Conservation (phyloP, 306 rosid species). For the Sesbania bispinosa region DNA sequence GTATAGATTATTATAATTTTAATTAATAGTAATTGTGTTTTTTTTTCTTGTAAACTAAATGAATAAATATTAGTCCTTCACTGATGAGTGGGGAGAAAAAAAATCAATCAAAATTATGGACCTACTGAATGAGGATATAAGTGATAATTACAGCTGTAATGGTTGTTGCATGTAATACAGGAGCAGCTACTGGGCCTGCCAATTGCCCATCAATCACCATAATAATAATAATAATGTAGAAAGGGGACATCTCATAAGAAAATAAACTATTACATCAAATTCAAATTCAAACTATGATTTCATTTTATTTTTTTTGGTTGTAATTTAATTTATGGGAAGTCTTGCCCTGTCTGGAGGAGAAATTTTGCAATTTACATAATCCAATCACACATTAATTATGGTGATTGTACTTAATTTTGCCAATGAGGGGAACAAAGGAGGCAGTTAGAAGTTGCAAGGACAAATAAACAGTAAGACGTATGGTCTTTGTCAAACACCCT, state of each 20-base stretch:
- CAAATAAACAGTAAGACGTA: neutral
- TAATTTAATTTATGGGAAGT: no score
- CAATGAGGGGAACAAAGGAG: neutral
- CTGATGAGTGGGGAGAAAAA: no score
- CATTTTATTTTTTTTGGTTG: no score
- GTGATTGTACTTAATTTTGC: neutral
- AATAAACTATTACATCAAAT: neutral
- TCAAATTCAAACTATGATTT: neutral
- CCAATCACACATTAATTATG: neutral
- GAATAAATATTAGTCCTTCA: no score
- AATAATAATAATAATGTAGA: slow-evolving; percentile 9
- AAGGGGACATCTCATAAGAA: slow-evolving; percentile 2
- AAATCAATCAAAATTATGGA: no score
- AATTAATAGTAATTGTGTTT: no score
- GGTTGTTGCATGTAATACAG: neutral
- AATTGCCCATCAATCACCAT: slow-evolving; percentile 13
- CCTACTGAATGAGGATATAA: no score
- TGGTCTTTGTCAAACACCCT: slow-evolving; percentile 2
- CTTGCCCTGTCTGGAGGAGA: neutral
- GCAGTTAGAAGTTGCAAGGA: neutral
- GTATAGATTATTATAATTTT: no score
- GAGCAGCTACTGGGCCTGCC: slow-evolving; percentile 24
- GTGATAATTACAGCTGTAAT: no score
- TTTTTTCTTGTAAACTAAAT: no score
- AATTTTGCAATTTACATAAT: neutral